Base-by-base conservation (phyloP, 192 early-diverging fungal genomes). In the Coemansia sp. region DNA sequence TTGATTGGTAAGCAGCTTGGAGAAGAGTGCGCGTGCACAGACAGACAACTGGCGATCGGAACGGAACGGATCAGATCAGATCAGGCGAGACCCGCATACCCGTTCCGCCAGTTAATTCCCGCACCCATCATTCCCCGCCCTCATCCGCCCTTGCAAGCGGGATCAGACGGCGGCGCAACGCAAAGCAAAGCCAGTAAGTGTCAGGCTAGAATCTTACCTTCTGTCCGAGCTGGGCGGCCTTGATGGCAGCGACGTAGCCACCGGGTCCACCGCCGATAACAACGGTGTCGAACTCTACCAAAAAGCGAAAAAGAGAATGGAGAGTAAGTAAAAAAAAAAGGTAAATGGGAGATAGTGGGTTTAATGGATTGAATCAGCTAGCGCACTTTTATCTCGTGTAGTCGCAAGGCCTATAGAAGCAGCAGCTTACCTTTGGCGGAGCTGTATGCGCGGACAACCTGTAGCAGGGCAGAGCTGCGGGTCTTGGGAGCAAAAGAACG, bases 231-330 rank as follows among this genome's bases (percentile, higher is more conserved):
- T 98, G 96, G 36, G 96, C 87, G 64, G 93, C 93, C 84, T 97
- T 97, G 79, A 98, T 97, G 38, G 96, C 96, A 48, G 93, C 94
- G 55, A 94, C 92, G 66, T 98, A 98, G 50, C 97, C 95, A 53
- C 97, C 97, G 34, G 97, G 95, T 9, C 97, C 97, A 64, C 87
- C 94, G 62, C 97, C 96, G 49, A 93, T 89, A 53, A 93, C 87
- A 42, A 90, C 82, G 17, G 88, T 80, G 55, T 93, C 90, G 56
- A 84, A 84, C 69, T 88, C 88, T 75, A 75, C 42, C 10, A 22
- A 25, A 11, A 41, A 33, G 43, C 14, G 11, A 26, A 29, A 32
- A 36, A 27, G 25, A 4, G n/a, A 14, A 10, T 32, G 13, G 1
- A 46, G 32, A 11, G 14, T 5, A 24, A 46, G 23, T 44, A 14